These are phyloP conservation scores for Gloeophyllum trabeum DNA, from an alignment of 768 basidiomycete species.

Conservation along the genomic window DNA sequence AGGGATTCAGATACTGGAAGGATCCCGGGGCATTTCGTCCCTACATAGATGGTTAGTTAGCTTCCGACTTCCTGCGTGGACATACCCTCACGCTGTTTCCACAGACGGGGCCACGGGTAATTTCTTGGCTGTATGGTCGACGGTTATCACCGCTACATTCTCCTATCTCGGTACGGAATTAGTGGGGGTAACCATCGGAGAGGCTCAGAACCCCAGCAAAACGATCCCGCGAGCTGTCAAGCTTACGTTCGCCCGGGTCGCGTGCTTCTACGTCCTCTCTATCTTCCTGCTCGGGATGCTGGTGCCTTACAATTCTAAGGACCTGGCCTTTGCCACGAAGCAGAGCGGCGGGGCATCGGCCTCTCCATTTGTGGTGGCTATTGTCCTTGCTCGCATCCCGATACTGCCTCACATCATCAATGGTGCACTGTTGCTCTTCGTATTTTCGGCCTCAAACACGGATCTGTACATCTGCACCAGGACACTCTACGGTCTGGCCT, in stretches of 20 bases:
- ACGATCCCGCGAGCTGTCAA: conserved; percentile 66
- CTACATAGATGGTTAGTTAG: conserved; percentile 27
- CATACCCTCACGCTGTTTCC: conserved; percentile 36
- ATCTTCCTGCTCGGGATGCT: conserved; percentile 66
- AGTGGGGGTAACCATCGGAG: conserved; percentile 49
- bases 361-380: conserved; percentile 52
- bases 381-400: conserved; percentile 40
- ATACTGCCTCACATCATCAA: conserved; percentile 57
- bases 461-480: conserved; percentile 47
- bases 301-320: conserved; percentile 42
- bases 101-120: conserved; percentile 33
- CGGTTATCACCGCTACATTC: conserved; percentile 62
- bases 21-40: conserved; percentile 30
- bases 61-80: conserved; percentile 46
- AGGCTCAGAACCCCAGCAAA: conserved; percentile 62
- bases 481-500: conserved; percentile 32
- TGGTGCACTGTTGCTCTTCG: conserved; percentile 49
- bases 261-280: conserved; percentile 57
- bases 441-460: conserved; percentile 50
- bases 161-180: conserved; percentile 70
- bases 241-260: conserved; percentile 48
- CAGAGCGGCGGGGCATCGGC: conserved; percentile 38
- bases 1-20: conserved; percentile 28
- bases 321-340: conserved; percentile 27
- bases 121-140: conserved; percentile 67